Evolutionary conservation across 2,329 filamentous ascomycete genomes (phyloP), one percentile per base, ranked within the genome.

Genomic region (Scytalidium lignicola): DNA sequence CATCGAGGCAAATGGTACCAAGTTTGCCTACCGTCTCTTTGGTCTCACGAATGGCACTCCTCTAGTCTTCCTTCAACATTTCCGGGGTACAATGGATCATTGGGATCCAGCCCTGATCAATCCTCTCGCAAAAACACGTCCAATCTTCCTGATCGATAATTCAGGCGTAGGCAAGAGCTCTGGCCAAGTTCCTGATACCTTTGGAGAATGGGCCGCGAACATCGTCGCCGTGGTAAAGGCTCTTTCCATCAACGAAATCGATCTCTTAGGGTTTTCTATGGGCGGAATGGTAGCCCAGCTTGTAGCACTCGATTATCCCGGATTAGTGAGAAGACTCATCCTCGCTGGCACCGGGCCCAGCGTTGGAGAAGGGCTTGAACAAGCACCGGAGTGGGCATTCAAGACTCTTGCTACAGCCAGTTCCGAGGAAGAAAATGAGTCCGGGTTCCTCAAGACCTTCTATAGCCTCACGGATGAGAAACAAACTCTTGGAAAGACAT

Each of bases 191-290:
- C 65, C 69, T 15, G 63, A 70, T 21, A 46, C 47, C 1, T 41
- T 54, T 22, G 50, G 52, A 23, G 66, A 62, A 2, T 68, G 71
- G 52, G 46, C 46, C 8, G 41, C n/a, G 2, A 54, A 51, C 43
- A 58, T 58, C 39, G 15, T 17, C 59, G 55, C 39, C 45, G 49
- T 12, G 57, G 71, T 26, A 49, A 67, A 10, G 20, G 48, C 0
- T 60, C 51, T 72, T 13, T 46, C 47, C 1, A 53, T 74, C n/a
- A 26, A 48, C 0, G 56, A 69, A 44, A 62, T 70, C 43, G 74
- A 78, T 50, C 53, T 78, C 7, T 49, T 78, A 39, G 75, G 75
- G 1, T 78, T 74, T 58, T 75, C 71, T 9, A 73, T 78, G 67
- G 74, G 75, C 13, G 74, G 74, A 0, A 67, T 64, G 26, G 67